Evolutionary conservation across 2,329 filamentous ascomycete species (phyloP), one percentile per base, ranked within the genome.

Genomic region (Botryosphaeria dothidea): DNA sequence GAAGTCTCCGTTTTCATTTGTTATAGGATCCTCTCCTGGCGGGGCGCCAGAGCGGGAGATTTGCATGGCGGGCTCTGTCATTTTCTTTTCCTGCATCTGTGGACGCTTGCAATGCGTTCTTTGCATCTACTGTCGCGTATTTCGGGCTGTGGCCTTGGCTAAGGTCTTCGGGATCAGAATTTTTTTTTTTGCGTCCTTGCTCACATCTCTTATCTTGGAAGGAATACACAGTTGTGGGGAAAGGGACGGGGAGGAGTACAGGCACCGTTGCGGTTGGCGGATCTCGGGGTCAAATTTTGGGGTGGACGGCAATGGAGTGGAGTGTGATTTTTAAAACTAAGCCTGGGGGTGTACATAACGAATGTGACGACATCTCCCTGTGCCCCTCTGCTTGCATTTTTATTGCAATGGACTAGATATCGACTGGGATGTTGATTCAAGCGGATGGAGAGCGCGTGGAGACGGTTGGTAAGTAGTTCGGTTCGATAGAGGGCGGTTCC

Each of bases 261-360:
- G 49, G 49, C n/a, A n/a, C n/a, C 17, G 27, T 8, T 8, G n/a
- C 25, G 31, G 27, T 21, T 27, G 25, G 21, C 31, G 11, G 49
- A 52, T 36, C 29, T 36, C 27, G 19, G 29, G 9, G 49, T 52
- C 17, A 13, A 31, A 13, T 27, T 41, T 11, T 41, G 9, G 17
- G 38, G 38, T 7, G 38, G 38, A 15, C 17, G 11, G 38, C 43
- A 23, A 46, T 21, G 43, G 38, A n/a, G 38, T 41, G 23, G 23
- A 29, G 46, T 17, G 46, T 29, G 46, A 29, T 29, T 29, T 5
- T 41, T 7, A 41, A 57, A 29, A n/a, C 38, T 17, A 36, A 23
- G 27, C 7, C 17, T 34, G 41, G 36, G 56, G 27, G 41, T 60
- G 56, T 60, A 60, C 56, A 60, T 60, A 60, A 60, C 27, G 56